These are phyloP conservation scores for Combretum micranthum DNA, from an alignment of 345 rosid genomes.

Conservation along the genomic window DNA sequence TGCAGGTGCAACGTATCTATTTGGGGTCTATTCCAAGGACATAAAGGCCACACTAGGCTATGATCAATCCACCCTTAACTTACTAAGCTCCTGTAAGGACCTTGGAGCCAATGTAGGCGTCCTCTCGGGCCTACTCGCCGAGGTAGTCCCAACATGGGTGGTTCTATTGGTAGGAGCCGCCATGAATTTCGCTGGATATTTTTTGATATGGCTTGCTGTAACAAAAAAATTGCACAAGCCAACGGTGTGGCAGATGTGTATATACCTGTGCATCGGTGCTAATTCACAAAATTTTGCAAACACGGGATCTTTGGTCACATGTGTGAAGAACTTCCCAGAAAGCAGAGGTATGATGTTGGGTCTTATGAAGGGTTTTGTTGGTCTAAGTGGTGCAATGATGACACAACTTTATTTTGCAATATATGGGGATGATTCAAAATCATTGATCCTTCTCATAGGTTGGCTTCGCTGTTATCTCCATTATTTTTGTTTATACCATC, in stretches of 20 bases:
- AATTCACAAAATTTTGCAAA: conserved; percentile 17
- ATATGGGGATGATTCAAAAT: conserved; percentile 11
- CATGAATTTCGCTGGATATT: conserved; percentile 18
- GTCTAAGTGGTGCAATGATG: conserved; percentile 17
- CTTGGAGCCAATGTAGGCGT: conserved; percentile 21
- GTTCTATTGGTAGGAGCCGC: conserved; percentile 16
- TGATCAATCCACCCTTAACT: conserved; percentile 19
- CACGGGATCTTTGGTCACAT: conserved; percentile 14
- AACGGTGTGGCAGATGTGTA: conserved; percentile 15
- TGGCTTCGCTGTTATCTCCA: conserved; percentile 16
- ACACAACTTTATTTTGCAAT: conserved; percentile 15
- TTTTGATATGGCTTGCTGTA: conserved; percentile 21
- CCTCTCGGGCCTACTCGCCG: conserved; percentile 18
- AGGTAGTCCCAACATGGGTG: conserved; percentile 15
- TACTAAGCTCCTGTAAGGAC: conserved; percentile 14
- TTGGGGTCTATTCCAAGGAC: conserved; percentile 19
- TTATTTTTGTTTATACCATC: conserved; percentile 12
- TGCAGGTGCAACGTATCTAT: conserved; percentile 13
- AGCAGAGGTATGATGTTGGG: conserved; percentile 18
- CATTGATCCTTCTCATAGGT: conserved; percentile 15
- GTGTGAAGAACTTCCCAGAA: conserved; percentile 16
- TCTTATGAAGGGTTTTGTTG: conserved; percentile 14
- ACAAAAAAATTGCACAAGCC: conserved; percentile 4
- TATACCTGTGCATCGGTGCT: conserved; percentile 13
- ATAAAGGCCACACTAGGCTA: conserved; percentile 17